Conservation (phyloP, 306 rosid genomes). For the Prunus campanulata region DNA sequence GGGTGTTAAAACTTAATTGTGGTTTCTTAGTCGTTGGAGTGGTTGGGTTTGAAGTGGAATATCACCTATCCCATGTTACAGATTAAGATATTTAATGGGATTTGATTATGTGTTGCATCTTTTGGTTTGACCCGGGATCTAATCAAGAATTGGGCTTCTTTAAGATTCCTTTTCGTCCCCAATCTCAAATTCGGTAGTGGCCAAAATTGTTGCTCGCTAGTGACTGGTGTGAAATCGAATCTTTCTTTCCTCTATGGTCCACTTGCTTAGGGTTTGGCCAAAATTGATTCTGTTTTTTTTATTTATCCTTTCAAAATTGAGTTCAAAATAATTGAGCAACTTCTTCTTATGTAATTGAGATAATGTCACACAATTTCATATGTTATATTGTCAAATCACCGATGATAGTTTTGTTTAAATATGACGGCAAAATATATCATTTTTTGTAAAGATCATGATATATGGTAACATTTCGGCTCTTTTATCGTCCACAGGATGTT, state of each 20-base stretch:
- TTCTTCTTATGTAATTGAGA: neutral
- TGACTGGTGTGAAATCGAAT: conserved; percentile 8
- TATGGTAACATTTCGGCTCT: neutral
- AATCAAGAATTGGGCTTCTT: neutral
- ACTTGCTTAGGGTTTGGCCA: conserved; percentile 8
- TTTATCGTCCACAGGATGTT: conserved; percentile 26
- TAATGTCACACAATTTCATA: neutral
- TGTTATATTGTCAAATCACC: neutral
- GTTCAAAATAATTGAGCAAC: neutral
- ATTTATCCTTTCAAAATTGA: neutral
- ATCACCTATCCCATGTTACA: conserved; percentile 14
- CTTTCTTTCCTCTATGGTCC: conserved; percentile 6
- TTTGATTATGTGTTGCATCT: neutral
- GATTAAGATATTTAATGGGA: neutral
- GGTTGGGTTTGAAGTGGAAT: conserved; percentile 31
- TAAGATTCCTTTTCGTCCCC: conserved; percentile 10
- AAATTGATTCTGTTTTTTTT: too few relatives aligned
- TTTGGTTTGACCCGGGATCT: conserved; percentile 12
- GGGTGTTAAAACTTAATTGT: neutral
- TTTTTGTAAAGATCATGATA: too few relatives aligned
- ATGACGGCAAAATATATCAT: too few relatives aligned
- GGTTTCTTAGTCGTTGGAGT: conserved; percentile 26
- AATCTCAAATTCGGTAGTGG: neutral
- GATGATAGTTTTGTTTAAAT: too few relatives aligned
- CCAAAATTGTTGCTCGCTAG: neutral